Conservation (phyloP, 179 eudicot genomes). For the Corrigiola litoralis region DNA sequence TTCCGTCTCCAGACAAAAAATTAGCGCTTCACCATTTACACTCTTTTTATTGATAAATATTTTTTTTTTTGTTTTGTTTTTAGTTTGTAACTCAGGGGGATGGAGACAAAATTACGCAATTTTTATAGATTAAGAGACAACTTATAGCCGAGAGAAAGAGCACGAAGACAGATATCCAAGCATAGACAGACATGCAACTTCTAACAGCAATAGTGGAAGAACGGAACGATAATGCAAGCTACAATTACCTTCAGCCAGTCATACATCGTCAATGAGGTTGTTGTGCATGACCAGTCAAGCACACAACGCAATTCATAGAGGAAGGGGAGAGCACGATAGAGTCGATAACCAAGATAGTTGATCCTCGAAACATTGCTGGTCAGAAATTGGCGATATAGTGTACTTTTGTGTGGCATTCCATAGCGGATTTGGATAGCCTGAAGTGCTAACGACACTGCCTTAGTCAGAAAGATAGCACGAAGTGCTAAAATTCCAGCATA, state of each 20-base stretch:
- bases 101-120: neutral
- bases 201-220: neutral
- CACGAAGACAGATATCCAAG: neutral
- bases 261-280: constrained; percentile 95
- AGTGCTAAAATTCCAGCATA: constrained; percentile 76
- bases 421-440: constrained; percentile 95
- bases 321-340: constrained; percentile 96
- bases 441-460: constrained; percentile 83
- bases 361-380: constrained; percentile 81
- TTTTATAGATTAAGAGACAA: neutral
- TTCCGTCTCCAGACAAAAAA: too few relatives aligned
- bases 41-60: too few relatives aligned
- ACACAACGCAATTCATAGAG: constrained; percentile 95
- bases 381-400: constrained; percentile 89
- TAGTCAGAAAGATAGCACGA: constrained; percentile 86
- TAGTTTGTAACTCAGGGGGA: too few relatives aligned
- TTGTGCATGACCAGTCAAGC: constrained; percentile 99
- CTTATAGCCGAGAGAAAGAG: neutral
- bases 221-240: neutral
- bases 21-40: too few relatives aligned
- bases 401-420: constrained; percentile 96
- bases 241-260: constrained; percentile 95
- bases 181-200: neutral
- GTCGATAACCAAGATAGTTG: constrained; percentile 79
- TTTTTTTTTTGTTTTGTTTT: too few relatives aligned